Conservation (phyloP, 2,329 filamentous ascomycete species). For the Alternaria triticimaculans region DNA sequence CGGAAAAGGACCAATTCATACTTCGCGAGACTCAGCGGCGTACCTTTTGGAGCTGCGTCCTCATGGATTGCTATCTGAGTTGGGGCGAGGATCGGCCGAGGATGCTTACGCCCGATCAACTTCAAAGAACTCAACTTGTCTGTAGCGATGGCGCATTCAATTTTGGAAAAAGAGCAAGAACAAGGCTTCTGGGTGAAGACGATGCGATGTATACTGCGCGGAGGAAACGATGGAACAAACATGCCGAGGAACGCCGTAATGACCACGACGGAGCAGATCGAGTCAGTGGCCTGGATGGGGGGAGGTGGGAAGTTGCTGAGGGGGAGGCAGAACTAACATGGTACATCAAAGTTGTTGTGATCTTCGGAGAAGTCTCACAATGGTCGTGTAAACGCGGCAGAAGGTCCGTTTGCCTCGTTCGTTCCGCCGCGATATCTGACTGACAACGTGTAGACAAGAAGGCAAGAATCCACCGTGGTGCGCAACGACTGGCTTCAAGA, state of each 20-base stretch:
- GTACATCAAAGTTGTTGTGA: slow-evolving; percentile 61
- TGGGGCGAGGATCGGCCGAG: slow-evolving; percentile 68
- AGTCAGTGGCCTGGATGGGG: slow-evolving; percentile 43
- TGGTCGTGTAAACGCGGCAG: slow-evolving; percentile 66
- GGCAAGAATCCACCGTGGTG: slow-evolving; percentile 67
- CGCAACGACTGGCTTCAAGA: slow-evolving; percentile 60
- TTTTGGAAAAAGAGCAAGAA: slow-evolving; percentile 65
- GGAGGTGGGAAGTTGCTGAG: slow-evolving; percentile 60
- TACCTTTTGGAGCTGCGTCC: slow-evolving; percentile 77
- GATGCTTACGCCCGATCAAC: slow-evolving; percentile 65
- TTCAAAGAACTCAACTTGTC: slow-evolving; percentile 68
- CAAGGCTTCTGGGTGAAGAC: slow-evolving; percentile 27
- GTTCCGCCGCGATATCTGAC: background rate
- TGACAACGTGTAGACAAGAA: slow-evolving; percentile 33
- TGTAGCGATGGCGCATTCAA: slow-evolving; percentile 71
- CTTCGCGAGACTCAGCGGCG: slow-evolving; percentile 69
- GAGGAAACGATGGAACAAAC: slow-evolving; percentile 14
- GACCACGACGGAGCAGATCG: slow-evolving; percentile 1
- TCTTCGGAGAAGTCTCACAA: slow-evolving; percentile 62
- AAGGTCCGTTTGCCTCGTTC: slow-evolving; percentile 48
- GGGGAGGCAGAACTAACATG: slow-evolving; percentile 57
- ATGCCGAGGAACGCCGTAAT: background rate
- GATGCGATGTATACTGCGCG: slow-evolving; percentile 20
- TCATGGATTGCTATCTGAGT: slow-evolving; percentile 73
- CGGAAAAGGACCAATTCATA: slow-evolving; percentile 56